A percentile compares a stretch with the other conserved stretches of the same genome.
These are phyloP conservation scores for Fusarium multiceps DNA, from an alignment of 2,329 filamentous ascomycete species.

Conservation along the genomic window DNA sequence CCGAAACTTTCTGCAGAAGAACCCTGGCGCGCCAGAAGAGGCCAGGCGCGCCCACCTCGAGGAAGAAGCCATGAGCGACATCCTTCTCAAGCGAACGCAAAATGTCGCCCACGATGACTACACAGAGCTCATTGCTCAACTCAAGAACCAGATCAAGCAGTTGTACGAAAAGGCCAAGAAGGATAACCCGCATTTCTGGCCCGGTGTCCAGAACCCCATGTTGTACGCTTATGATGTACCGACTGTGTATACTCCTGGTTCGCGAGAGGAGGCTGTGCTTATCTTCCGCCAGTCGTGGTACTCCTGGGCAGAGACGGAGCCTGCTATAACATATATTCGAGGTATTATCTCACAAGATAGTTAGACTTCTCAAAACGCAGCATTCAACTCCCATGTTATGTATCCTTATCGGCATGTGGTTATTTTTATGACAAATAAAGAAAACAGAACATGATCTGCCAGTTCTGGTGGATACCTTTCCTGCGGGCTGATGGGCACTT, in stretches of 20 bases:
- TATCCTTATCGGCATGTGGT: too few relatives aligned
- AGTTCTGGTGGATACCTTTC: too few relatives aligned
- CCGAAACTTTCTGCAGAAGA: neutral
- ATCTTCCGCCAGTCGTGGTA: conserved; percentile 22
- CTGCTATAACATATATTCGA: conserved; percentile 5
- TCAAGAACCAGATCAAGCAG: neutral
- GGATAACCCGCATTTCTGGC: conserved; percentile 14
- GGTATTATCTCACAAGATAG: neutral
- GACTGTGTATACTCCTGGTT: neutral
- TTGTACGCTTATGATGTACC: conserved; percentile 1
- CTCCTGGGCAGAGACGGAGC: conserved; percentile 20
- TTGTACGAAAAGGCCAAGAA: conserved; percentile 13
- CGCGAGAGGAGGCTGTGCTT: conserved; percentile 21
- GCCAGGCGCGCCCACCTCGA: neutral
- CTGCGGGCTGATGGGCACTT: too few relatives aligned
- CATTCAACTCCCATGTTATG: too few relatives aligned
- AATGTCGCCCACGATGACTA: neutral
- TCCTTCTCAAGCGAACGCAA: conserved; percentile 5
- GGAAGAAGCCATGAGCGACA: conserved; percentile 20
- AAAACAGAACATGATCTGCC: too few relatives aligned
- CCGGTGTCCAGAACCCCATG: conserved; percentile 6
- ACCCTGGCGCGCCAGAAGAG: neutral
- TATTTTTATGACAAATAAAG: too few relatives aligned
- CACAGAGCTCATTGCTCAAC: neutral
- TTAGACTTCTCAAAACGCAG: too few relatives aligned